These are phyloP conservation scores for Abelmoschus esculentus DNA, from an alignment of 345 rosid species.

Conservation along the genomic window DNA sequence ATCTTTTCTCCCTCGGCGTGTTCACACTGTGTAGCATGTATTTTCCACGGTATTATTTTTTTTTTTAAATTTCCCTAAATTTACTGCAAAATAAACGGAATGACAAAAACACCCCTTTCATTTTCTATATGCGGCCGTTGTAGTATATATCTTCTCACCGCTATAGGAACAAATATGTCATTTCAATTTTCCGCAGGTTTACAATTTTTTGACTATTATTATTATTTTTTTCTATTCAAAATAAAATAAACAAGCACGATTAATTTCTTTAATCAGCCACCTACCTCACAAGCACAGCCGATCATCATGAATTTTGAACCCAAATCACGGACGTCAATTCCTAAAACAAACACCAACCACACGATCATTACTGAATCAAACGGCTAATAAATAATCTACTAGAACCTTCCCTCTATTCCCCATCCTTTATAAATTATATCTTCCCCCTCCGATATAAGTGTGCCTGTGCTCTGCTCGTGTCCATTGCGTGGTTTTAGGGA, in stretches of 20 bases:
- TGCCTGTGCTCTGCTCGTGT: conserved; percentile 56
- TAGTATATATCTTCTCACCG: too few species aligned
- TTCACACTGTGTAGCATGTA: conserved; percentile 28
- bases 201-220: background rate
- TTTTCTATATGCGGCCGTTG: background rate
- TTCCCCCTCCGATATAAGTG: conserved; percentile 19
- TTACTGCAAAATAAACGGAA: background rate
- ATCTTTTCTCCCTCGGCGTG: conserved; percentile 29
- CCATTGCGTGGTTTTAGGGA: conserved; percentile 11
- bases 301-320: background rate
- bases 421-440: conserved; percentile 11
- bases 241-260: background rate
- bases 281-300: conserved; percentile 15
- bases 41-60: background rate
- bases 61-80: background rate
- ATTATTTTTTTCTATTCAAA: background rate
- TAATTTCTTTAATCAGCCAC: background rate
- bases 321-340: conserved; percentile 20
- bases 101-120: conserved; percentile 1
- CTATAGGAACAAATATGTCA: conserved; percentile 8
- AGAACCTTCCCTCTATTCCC: conserved; percentile 37
- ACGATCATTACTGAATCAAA: conserved; percentile 29
- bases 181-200: background rate
- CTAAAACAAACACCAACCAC: conserved; percentile 16
- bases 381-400: conserved; percentile 30